Conservation (phyloP, 2,329 filamentous ascomycete species). For the Aspergillus jensenii region DNA sequence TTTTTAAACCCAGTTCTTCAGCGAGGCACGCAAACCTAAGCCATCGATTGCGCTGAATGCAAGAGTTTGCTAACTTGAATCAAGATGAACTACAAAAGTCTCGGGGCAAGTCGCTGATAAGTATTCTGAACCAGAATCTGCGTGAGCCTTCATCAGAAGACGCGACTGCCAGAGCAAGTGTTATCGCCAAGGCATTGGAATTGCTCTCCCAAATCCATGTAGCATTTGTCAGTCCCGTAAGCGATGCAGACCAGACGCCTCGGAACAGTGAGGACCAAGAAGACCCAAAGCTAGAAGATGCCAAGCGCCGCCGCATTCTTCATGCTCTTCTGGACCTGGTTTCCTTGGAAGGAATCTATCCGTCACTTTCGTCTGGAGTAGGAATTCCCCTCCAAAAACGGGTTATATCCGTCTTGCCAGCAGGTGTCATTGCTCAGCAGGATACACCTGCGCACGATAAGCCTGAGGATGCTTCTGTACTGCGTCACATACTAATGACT, state of each 20-base stretch:
- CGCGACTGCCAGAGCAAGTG: slow-evolving; percentile 22
- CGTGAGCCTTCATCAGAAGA: slow-evolving; percentile 14
- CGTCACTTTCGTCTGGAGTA: slow-evolving; percentile 42
- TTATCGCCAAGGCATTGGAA: slow-evolving; percentile 36
- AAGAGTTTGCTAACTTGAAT: slow-evolving; percentile 28
- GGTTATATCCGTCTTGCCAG: slow-evolving; percentile 44
- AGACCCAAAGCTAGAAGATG: slow-evolving; percentile 39
- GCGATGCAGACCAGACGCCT: slow-evolving; percentile 6
- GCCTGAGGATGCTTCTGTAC: slow-evolving; percentile 30
- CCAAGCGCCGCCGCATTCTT: slow-evolving; percentile 39
- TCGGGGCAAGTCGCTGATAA: slow-evolving; percentile 35
- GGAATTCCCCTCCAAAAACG: slow-evolving; percentile 46
- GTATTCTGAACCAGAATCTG: slow-evolving; percentile 27
- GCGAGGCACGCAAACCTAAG: slow-evolving; percentile 37
- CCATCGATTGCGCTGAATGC: neutral
- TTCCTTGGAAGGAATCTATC: slow-evolving; percentile 47
- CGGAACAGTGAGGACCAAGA: slow-evolving; percentile 13
- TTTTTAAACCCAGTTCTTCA: slow-evolving; percentile 42
- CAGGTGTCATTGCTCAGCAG: slow-evolving; percentile 43
- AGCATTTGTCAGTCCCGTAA: slow-evolving; percentile 31
- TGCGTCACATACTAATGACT: slow-evolving; percentile 29
- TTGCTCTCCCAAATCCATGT: slow-evolving; percentile 35
- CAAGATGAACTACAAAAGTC: slow-evolving; percentile 42
- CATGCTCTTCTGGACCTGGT: slow-evolving; percentile 45
- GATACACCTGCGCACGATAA: slow-evolving; percentile 16